Conservation (phyloP, 768 basidiomycete genomes). For the Panaeolus papilionaceus region DNA sequence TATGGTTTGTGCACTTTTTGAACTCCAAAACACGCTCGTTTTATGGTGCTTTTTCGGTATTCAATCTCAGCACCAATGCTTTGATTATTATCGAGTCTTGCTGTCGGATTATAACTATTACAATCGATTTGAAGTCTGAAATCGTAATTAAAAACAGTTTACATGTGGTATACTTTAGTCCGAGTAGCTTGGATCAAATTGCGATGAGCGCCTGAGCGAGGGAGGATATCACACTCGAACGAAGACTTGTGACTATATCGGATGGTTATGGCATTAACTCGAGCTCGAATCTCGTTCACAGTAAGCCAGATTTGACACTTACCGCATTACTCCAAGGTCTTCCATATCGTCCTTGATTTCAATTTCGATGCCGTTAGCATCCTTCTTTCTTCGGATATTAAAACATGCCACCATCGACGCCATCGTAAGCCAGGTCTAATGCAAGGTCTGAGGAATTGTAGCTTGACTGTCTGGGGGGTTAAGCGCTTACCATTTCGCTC, state of each 20-base stretch:
- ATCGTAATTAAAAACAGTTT: not conserved
- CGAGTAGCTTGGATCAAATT: not conserved
- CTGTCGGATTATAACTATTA: too few relatives aligned
- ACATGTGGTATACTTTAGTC: not conserved
- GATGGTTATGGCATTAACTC: too few relatives aligned
- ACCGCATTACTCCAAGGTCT: not conserved
- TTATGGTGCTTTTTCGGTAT: too few relatives aligned
- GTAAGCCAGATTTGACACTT: not conserved
- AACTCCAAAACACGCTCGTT: too few relatives aligned
- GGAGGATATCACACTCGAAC: not conserved
- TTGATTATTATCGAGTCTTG: too few relatives aligned
- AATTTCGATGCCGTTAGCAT: conserved; percentile 24
- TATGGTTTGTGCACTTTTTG: too few relatives aligned
- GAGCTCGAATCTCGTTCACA: not conserved
- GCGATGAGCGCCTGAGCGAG: not conserved
- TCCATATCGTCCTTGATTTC: conserved; percentile 19
- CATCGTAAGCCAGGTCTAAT: conserved; percentile 18
- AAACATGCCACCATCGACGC: conserved; percentile 17
- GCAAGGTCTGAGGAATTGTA: not conserved
- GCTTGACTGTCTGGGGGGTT: not conserved
- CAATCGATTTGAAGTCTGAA: too few relatives aligned
- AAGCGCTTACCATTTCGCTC: conserved; percentile 14
- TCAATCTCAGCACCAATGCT: too few relatives aligned
- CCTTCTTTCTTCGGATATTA: conserved; percentile 16
- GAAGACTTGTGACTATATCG: not conserved